A percentile compares a stretch with the other conserved stretches of the same genome.
phyloP scores from a whole-genome alignment of 2,329 filamentous ascomycete genomes.

The Cryphonectria carpinicola region DNA sequence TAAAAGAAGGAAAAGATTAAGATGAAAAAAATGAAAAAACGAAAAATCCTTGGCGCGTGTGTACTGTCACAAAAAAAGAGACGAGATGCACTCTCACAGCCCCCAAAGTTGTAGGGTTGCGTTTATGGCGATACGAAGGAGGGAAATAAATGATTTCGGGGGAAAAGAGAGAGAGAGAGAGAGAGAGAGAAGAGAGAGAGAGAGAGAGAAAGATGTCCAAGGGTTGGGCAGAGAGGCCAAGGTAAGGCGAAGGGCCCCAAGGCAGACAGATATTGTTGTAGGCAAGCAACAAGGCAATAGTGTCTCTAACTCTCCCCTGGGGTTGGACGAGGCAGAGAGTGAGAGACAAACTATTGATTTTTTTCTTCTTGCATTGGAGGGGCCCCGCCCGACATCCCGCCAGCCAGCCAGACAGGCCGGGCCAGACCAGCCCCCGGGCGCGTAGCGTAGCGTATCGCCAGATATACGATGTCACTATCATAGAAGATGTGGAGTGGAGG shows the following conservation, averaged over 20 bases:
- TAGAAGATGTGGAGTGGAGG: background rate
- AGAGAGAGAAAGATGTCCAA: no score
- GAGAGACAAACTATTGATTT: background rate
- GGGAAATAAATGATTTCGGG: background rate
- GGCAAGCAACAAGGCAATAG: no score
- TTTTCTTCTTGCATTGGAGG: background rate
- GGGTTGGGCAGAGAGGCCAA: no score
- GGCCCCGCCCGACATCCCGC: background rate
- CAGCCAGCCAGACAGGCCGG: no score
- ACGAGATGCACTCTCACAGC: background rate
- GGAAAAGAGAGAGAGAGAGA: no score
- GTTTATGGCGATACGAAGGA: background rate
- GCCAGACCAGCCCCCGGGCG: background rate
- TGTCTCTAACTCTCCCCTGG: background rate
- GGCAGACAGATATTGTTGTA: no score
- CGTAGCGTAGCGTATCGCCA: conserved; percentile 16
- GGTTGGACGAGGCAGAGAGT: background rate
- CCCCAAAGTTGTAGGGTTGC: background rate
- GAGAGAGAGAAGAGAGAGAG: no score
- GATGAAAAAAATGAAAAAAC: background rate
- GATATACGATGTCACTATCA: conserved; percentile 2
- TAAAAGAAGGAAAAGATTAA: background rate
- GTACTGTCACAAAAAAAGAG: background rate
- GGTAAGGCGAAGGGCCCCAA: no score
- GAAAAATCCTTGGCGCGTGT: background rate